Base-by-base conservation (phyloP, 2,329 filamentous ascomycete species). In the Aspergillus novofumigatus region DNA sequence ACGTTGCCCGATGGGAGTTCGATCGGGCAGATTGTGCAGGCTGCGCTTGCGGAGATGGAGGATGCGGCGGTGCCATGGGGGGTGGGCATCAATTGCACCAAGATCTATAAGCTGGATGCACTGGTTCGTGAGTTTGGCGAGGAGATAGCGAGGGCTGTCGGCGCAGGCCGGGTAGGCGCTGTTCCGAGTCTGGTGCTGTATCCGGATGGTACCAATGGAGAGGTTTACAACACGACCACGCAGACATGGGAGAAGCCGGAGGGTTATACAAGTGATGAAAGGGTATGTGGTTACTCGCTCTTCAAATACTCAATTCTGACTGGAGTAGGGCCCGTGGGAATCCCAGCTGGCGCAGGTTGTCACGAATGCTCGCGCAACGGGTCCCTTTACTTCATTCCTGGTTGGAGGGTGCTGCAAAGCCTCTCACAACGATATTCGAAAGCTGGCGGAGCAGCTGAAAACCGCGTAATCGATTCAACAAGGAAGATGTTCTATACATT, bases 191-290 rank as follows among this genome's bases (percentile, higher is more conserved):
- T 89, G 53, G 81, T 89, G 4, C 64, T 89, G 20, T 89, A 89
- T 67, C 87, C 87, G 0, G 87, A 90, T 68, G 86, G 86, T 0
- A 88, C 87, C 1, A 86, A 85, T 49, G 85, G 85, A 0, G 84
- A 88, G 70, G 79, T 86, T 0, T 89, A 89, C 71, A 83, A 89
- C 68, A 86, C 86, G 1, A 73, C 71, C 0, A 86, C 83, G 6
- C 82, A 87, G 65, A 75, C 72, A 53, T 90, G 87, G 87, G 81
- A 69, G 60, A 71, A 65, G 56, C 58, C 55, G 2, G 57, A 56
- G 11, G 55, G 44, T 38, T 49, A 44, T 55, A 64, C 66, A 57
- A 59, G 55, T 45, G 62, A 10, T 54, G 61, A 64, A 54, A 53
- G 47, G 32, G 65, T 68, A 44, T 49, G 58, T 53, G 32, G 10